Conservation (phyloP, 202 grass and related monocot species). For the Schoenoplectus triqueter region DNA sequence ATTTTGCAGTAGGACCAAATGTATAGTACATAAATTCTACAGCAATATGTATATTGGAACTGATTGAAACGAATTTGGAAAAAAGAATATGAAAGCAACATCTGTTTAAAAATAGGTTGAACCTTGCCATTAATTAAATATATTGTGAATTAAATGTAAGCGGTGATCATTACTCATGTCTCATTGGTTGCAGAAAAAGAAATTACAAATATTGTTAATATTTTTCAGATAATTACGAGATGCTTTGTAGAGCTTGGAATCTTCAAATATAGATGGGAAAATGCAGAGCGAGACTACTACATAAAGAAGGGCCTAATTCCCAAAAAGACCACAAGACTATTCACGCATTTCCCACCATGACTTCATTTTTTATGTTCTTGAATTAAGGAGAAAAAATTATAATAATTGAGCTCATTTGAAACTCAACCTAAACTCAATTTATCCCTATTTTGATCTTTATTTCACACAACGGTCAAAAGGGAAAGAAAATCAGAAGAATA, state of each 20-base stretch:
- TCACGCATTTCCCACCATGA: background rate
- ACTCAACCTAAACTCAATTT: no score
- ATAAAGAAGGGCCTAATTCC: background rate
- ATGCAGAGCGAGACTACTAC: background rate
- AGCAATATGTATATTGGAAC: no score
- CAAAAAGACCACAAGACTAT: background rate
- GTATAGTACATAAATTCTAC: background rate
- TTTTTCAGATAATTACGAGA: background rate
- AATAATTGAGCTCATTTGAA: no score
- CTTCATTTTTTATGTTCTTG: background rate
- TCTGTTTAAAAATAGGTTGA: no score
- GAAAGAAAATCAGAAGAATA: no score
- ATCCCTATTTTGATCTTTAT: no score
- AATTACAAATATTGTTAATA: background rate
- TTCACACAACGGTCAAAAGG: no score
- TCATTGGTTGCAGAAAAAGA: no score
- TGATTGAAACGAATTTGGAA: no score
- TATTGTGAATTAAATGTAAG: background rate
- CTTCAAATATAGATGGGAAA: background rate
- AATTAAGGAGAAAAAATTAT: no score
- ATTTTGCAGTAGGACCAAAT: no score
- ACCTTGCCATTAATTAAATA: no score
- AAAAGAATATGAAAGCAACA: background rate
- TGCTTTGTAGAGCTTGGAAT: conserved; percentile 19
- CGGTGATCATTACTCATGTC: background rate